Evolutionary conservation across 176 grass and related monocot species (phyloP).

Genomic region (Alopecurus myosuroides): DNA sequence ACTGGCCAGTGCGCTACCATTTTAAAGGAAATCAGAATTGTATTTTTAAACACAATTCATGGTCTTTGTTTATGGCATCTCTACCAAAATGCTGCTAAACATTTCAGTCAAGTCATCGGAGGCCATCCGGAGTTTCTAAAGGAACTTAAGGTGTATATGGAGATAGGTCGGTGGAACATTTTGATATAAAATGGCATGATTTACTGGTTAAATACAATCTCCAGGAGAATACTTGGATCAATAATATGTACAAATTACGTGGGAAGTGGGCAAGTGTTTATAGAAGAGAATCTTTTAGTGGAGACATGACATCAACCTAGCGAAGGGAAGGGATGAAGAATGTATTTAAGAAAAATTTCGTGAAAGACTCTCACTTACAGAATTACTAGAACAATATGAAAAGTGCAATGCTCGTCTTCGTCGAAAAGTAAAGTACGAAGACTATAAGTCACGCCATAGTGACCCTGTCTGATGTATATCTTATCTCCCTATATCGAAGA

Average conservation of each 20-base stretch:
- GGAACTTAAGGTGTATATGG: conserved; percentile 30
- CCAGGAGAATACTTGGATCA: conserved; percentile 13
- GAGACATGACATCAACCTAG: no score
- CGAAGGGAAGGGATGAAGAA: conserved; percentile 22
- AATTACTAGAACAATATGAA: conserved; percentile 30
- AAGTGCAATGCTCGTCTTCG: conserved; percentile 22
- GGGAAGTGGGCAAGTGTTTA: conserved; percentile 7
- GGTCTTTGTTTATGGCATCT: conserved; percentile 41
- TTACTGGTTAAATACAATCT: conserved; percentile 18
- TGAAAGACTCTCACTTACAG: conserved; percentile 14
- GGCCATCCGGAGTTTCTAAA: neutral
- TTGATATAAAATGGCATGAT: neutral
- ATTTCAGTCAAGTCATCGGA: conserved; percentile 6
- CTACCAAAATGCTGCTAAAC: conserved; percentile 29
- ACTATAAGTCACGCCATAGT: conserved; percentile 19
- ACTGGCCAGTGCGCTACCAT: no score
- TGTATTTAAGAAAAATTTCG: conserved; percentile 15
- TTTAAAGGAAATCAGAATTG: no score
- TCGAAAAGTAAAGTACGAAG: neutral
- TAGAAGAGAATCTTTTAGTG: neutral
- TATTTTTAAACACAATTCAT: conserved; percentile 15
- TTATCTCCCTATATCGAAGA: conserved; percentile 32
- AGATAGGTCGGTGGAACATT: neutral
- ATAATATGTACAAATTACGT: neutral
- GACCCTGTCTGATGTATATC: conserved; percentile 28